Conservation (phyloP, 2,329 filamentous ascomycete genomes). For the Talaromyces sp. region DNA sequence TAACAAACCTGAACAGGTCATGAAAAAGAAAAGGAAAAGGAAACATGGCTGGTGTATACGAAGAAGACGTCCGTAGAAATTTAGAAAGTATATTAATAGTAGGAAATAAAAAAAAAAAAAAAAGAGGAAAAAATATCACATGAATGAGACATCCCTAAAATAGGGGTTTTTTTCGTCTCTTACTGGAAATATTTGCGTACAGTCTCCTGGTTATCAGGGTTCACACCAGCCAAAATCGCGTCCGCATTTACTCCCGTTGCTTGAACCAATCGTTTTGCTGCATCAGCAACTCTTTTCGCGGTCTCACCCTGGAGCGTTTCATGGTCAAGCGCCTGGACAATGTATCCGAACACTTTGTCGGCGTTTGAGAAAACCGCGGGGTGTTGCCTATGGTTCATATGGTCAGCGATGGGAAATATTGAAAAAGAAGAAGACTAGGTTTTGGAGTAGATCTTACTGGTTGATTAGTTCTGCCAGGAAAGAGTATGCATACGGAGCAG, state of each 20-base stretch:
- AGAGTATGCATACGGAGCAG: conserved; percentile 89
- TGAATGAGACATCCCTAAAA: neutral
- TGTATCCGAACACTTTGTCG: conserved; percentile 75
- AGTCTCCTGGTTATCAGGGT: conserved; percentile 73
- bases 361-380: conserved; percentile 73
- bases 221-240: conserved; percentile 69
- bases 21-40: neutral
- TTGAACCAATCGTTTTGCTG: conserved; percentile 73
- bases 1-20: neutral
- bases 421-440: neutral
- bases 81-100: neutral
- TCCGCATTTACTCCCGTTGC: conserved; percentile 70
- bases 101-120: neutral
- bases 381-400: conserved; percentile 63
- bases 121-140: neutral
- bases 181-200: conserved; percentile 76
- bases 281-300: conserved; percentile 68
- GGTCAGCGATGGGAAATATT: conserved; percentile 13
- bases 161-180: neutral
- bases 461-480: conserved; percentile 90
- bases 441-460: conserved; percentile 62
- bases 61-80: neutral
- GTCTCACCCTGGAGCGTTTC: conserved; percentile 85
- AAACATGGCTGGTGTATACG: neutral
- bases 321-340: conserved; percentile 84